Conservation (phyloP, 805 yeast genomes). For the Trichomonascus vanleenenianus region DNA sequence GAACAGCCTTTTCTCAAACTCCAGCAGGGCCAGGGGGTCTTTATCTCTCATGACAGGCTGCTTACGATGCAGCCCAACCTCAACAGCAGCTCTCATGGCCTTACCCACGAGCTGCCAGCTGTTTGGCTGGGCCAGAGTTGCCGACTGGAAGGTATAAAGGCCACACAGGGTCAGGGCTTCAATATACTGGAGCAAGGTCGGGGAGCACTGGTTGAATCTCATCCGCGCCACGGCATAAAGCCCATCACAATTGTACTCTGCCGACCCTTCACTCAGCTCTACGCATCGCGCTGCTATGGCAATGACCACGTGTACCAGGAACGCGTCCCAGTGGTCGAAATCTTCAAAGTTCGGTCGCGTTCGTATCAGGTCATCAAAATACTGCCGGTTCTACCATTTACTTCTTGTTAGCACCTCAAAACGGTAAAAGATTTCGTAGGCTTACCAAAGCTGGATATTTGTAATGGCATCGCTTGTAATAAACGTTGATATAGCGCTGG, state of each 20-base stretch:
- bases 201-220: not conserved
- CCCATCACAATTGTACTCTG: constrained; percentile 4
- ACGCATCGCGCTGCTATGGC: constrained; percentile 11
- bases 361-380: not conserved
- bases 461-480: constrained; percentile 5
- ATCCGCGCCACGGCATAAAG: constrained; percentile 8
- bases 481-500: not conserved
- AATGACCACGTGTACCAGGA: constrained; percentile 8
- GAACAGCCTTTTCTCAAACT: constrained; percentile 3
- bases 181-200: constrained; percentile 4
- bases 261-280: constrained; percentile 6
- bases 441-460: constrained; percentile 8
- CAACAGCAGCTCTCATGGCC: constrained; percentile 12
- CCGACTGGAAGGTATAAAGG: constrained; percentile 7
- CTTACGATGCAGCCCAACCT: constrained; percentile 10
- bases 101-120: constrained; percentile 10
- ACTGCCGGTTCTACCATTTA: not conserved
- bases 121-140: constrained; percentile 3
- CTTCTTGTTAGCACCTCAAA: not conserved
- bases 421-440: not conserved
- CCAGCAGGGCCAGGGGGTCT: constrained; percentile 4
- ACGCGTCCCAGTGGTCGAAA: constrained; percentile 7
- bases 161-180: constrained; percentile 10
- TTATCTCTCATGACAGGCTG: constrained; percentile 6
- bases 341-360: not conserved